Percentiles rank a stretch among this genome's conserved stretches.
These are phyloP conservation scores for Combretum micranthum DNA, from an alignment of 345 rosid species.

Conservation along the genomic window DNA sequence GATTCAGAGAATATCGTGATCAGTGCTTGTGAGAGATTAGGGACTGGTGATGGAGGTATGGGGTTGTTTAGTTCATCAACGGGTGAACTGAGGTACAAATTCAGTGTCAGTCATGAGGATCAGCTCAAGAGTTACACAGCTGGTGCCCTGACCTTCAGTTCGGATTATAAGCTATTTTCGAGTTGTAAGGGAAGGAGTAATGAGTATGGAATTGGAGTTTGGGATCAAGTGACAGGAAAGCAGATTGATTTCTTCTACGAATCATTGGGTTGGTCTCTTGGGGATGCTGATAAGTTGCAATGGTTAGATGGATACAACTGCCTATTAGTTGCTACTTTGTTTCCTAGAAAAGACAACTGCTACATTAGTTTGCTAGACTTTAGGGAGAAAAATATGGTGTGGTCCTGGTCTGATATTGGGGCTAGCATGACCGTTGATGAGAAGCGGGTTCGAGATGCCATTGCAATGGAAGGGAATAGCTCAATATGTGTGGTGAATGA, in stretches of 20 bases:
- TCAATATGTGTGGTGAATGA: constrained; percentile 91
- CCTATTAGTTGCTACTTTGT: constrained; percentile 82
- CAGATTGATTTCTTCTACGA: constrained; percentile 90
- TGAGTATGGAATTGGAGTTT: constrained; percentile 93
- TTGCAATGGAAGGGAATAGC: constrained; percentile 79
- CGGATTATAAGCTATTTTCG: constrained; percentile 58
- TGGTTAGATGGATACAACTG: constrained; percentile 72
- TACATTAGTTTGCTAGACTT: constrained; percentile 90
- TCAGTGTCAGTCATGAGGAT: constrained; percentile 65
- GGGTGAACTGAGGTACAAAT: constrained; percentile 70
- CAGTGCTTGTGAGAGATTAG: constrained; percentile 72
- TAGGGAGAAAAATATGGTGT: constrained; percentile 73
- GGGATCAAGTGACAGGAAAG: constrained; percentile 85
- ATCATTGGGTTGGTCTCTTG: constrained; percentile 77
- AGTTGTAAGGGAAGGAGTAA: constrained; percentile 91
- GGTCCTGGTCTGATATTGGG: constrained; percentile 91
- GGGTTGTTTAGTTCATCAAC: constrained; percentile 67
- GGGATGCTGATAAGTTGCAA: constrained; percentile 90
- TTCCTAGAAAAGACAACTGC: constrained; percentile 93
- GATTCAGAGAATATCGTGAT: constrained; percentile 52
- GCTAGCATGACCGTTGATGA: constrained; percentile 54
- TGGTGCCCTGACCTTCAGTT: constrained; percentile 68
- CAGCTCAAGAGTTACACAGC: constrained; percentile 77
- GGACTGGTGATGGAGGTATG: constrained; percentile 93
- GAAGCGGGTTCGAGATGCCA: constrained; percentile 88